Evolutionary conservation across 2,329 filamentous ascomycete species (phyloP).

Genomic region (Hypoxylon sp.): DNA sequence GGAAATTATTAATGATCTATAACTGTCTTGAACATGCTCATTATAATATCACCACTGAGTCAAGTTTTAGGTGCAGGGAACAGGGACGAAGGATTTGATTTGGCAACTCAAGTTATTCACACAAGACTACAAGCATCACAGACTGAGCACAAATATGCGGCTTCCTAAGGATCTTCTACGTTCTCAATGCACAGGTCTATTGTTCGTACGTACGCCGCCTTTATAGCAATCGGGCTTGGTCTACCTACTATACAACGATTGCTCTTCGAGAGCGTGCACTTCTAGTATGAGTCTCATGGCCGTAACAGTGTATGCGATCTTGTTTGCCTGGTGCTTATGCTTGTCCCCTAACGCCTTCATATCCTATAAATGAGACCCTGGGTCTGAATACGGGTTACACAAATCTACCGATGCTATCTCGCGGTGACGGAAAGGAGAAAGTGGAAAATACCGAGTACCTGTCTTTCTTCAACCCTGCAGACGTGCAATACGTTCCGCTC

Average conservation of each 20-base stretch:
- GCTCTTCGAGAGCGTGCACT: background rate
- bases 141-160: background rate
- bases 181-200: constrained; percentile 12
- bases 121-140: background rate
- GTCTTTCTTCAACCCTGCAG: background rate
- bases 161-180: background rate
- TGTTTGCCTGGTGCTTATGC: constrained; percentile 4
- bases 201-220: background rate
- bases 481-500: no score
- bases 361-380: background rate
- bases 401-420: background rate
- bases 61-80: background rate
- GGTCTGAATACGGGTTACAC: background rate
- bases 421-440: background rate
- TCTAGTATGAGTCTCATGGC: background rate
- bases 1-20: background rate
- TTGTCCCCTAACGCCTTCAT: constrained; percentile 13
- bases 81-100: background rate
- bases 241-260: constrained; percentile 15
- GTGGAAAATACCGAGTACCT: background rate
- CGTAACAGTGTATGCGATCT: background rate
- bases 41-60: background rate
- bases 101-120: background rate
- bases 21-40: background rate
- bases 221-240: constrained; percentile 23